Base-by-base conservation (phyloP, 148 eudicot species). In the Diospyros kaki region DNA sequence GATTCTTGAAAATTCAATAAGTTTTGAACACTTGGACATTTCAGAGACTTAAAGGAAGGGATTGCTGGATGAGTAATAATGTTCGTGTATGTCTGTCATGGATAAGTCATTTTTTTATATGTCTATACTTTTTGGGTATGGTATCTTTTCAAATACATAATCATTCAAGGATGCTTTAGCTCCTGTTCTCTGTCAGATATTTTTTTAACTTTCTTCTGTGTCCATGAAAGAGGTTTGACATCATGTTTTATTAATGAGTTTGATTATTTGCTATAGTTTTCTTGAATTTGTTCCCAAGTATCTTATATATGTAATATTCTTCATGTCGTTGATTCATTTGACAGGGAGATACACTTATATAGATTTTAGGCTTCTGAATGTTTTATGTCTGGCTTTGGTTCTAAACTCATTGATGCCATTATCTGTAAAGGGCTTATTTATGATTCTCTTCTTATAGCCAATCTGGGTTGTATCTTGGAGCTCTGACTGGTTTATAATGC, bases 401-500 rank as follows among this genome's bases (percentile, higher is more conserved):
- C 64, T 9, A 17, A 60, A 41, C 64, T 18, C 28, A 41, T 18
- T 28, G 28, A 28, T 28, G 28, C 1, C 39, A 60, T 13, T 60
- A n/a, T 41, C 40, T 53, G 55, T 39, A 9, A 55, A 50, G 18
- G 50, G 40, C 12, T 10, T 58, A 46, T 40, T 9, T 66, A 17
- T 40, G 45, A 42, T 48, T 52, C 13, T 53, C 11, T 73, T 39
- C 45, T 43, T 68, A 11, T 75, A 42, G 10, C 38, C 18, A 72
- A 53, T n/a, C 66, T 72, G 15, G 50, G 73, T n/a, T 55, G 4
- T 70, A 58, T n/a, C 66, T 58, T 71, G 17, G 62, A 74, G 68
- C 51, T 64, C 39, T 78, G 75, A 53, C 61, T 73, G 2, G 39
- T 60, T 77, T 53, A 61, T 55, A 60, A 69, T 86, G 39, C 83